Evolutionary conservation across 2,329 filamentous ascomycete genomes (phyloP), one percentile per base, ranked within the genome.

Genomic region (Aspergillus pseudoterreus): DNA sequence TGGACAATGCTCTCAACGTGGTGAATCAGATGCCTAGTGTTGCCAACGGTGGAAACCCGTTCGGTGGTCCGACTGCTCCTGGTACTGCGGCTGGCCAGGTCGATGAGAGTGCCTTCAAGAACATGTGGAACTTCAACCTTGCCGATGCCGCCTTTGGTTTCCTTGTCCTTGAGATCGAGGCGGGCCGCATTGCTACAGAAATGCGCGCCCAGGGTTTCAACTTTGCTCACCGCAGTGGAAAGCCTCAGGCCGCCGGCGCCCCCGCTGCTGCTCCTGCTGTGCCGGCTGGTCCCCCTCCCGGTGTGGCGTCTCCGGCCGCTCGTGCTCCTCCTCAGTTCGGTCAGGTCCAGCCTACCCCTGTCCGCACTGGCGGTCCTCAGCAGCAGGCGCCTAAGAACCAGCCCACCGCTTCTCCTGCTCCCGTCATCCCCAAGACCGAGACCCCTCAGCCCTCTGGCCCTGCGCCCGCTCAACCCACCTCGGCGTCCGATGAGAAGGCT

Each of bases 91-190:
- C 90, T 46, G 94, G 94, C 30, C 89, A 95, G 66, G 91, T 99
- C 15, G 94, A 99, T 57, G 94, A 99, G 78, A 96, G 92, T 64
- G 94, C 94, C 1, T 99, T 99, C 82, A 99, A 99, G 79, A 99
- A 99, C 71, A 97, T 97, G 94, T 99, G 94, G 94, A 99, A 99
- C 74, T 99, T 99, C 76, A 97, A 97, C 72, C 75, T 99, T 59
- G 94, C 94, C 27, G 94, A 99, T 76, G 94, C 94, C 50, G 92
- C 94, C 17, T 99, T 97, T 70, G 94, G 94, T 55, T 99, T 91
- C 80, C 80, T 99, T 47, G 91, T 97, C 14, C 76, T 99, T 52
- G 94, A 99, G 70, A 87, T 99, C 54, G 94, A 99, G 68, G 89
- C 91, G 66, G 94, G 94, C 47, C 86, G 94, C 41, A 97, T 99